Percentiles rank a stretch among this genome's conserved stretches.
Evolutionary conservation across 2,329 filamentous ascomycete species (phyloP).

Genomic region (Mollisiaceae sp.): DNA sequence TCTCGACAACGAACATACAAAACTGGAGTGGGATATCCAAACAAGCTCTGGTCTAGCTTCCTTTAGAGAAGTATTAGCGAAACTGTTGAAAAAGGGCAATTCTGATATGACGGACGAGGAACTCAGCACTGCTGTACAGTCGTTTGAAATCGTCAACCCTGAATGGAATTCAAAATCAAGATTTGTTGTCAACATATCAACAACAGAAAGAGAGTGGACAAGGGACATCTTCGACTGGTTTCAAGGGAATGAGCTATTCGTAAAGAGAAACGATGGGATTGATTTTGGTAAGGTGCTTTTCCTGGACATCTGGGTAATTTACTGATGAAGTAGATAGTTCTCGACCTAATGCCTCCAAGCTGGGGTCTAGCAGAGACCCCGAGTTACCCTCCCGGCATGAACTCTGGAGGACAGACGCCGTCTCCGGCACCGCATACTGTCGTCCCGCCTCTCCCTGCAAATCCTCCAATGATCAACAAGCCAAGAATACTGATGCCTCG

Average conservation of each 20-base stretch:
- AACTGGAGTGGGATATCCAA: neutral
- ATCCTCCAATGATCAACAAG: conserved; percentile 26
- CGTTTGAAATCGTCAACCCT: neutral
- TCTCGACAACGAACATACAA: neutral
- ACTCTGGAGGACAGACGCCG: no score
- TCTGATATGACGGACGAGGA: neutral
- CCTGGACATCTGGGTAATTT: no score
- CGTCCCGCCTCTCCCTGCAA: neutral
- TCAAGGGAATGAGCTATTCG: neutral
- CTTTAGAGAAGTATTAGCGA: neutral
- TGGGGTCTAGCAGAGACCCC: neutral
- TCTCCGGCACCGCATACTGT: neutral
- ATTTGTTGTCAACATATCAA: conserved; percentile 13
- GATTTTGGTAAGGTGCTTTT: neutral
- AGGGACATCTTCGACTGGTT: conserved; percentile 9
- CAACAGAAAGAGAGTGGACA: conserved; percentile 18
- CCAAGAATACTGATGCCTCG: conserved; percentile 24
- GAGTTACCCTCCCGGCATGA: neutral
- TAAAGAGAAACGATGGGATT: neutral
- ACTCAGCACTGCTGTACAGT: neutral
- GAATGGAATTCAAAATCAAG: neutral
- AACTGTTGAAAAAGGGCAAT: neutral
- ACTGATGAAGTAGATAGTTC: neutral
- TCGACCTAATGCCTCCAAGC: neutral
- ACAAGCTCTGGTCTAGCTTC: neutral